Evolutionary conservation across 73 alveolate species (phyloP).

Genomic region (Stentor coeruleus): DNA sequence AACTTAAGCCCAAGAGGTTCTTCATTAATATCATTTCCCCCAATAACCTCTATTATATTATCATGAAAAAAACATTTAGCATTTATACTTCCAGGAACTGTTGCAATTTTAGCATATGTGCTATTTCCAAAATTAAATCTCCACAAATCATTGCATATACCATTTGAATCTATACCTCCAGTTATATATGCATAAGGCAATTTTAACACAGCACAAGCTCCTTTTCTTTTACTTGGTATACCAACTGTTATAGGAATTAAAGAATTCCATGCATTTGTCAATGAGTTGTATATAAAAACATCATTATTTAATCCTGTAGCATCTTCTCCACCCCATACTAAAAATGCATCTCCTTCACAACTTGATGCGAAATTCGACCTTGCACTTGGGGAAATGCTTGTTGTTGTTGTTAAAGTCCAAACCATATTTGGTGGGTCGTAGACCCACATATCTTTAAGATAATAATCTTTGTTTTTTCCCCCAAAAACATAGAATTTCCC

Average conservation of each 20-base stretch:
- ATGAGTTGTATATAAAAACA: background rate
- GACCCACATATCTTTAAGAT: background rate
- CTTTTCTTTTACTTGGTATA: background rate
- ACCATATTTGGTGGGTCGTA: background rate
- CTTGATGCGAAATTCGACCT: background rate
- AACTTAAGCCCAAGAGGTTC: too few species aligned
- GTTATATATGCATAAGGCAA: background rate
- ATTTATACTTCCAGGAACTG: background rate
- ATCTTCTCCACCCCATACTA: conserved; percentile 16
- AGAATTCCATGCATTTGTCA: background rate
- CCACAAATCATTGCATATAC: conserved; percentile 11
- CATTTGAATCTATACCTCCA: background rate
- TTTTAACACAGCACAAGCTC: background rate
- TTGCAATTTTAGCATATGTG: background rate
- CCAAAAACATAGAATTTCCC: background rate
- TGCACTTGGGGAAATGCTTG: background rate
- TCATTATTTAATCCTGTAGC: background rate
- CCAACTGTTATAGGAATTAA: background rate
- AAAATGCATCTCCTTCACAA: background rate
- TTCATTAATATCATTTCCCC: background rate
- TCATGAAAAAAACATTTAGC: background rate
- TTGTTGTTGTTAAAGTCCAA: background rate
- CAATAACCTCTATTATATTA: background rate
- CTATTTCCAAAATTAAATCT: background rate
- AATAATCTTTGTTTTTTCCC: background rate